A percentile compares a stretch with the other conserved stretches of the same genome.
Evolutionary conservation across 805 yeast genomes (phyloP).

Genomic region (Lachancea lanzarotensis): DNA sequence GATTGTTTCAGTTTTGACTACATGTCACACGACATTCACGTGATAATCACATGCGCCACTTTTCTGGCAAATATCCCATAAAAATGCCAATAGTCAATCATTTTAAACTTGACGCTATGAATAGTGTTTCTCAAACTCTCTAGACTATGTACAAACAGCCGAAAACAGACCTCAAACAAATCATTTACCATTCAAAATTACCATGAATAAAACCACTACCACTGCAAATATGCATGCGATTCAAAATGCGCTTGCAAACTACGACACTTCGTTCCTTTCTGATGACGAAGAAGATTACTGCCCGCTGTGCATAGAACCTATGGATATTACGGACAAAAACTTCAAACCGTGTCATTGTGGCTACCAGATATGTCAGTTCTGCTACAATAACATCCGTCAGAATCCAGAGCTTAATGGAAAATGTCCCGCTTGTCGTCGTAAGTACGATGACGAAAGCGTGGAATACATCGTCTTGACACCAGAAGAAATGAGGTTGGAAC

Average conservation of each 20-base stretch:
- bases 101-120: not conserved
- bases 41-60: no score
- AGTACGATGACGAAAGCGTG: slow-evolving; percentile 87
- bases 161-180: not conserved
- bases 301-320: slow-evolving; percentile 95
- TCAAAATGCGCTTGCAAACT: slow-evolving; percentile 28
- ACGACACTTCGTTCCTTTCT: slow-evolving; percentile 30
- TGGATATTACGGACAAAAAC: slow-evolving; percentile 93
- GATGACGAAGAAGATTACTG: slow-evolving; percentile 40
- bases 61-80: not conserved
- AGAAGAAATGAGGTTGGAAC: slow-evolving; percentile 79
- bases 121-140: not conserved
- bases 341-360: slow-evolving; percentile 99
- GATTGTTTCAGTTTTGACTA: no score
- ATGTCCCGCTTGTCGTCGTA: slow-evolving; percentile 96
- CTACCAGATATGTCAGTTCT: slow-evolving; percentile 95
- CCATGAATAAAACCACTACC: slow-evolving; percentile 6
- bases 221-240: slow-evolving; percentile 27
- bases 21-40: no score
- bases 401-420: slow-evolving; percentile 93
- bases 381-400: slow-evolving; percentile 92
- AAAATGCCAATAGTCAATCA: not conserved
- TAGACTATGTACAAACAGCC: not conserved
- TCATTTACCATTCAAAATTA: not conserved
- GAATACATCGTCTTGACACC: slow-evolving; percentile 77